Evolutionary conservation across 1,284 basidiomycete species (phyloP).

Genomic region (Rhodotorula sp.): DNA sequence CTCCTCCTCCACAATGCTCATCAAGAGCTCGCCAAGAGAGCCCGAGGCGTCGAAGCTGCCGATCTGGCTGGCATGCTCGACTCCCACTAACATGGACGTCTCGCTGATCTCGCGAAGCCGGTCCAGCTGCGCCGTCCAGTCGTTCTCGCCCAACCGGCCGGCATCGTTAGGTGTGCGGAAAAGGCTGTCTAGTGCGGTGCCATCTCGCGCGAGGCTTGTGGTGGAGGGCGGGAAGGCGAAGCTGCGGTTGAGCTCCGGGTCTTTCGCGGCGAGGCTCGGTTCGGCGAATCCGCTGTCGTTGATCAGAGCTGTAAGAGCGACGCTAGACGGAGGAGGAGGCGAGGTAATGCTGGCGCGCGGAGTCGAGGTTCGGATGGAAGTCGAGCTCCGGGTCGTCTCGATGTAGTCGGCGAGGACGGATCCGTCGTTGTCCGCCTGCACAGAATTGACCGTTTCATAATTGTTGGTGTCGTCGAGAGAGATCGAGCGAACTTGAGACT

Average conservation of each 20-base stretch:
- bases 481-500: too few species aligned
- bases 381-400: not conserved
- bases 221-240: constrained; percentile 1
- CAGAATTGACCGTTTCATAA: not conserved
- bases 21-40: not conserved
- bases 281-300: not conserved
- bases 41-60: constrained; percentile 1
- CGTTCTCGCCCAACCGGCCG: not conserved
- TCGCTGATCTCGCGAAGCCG: constrained; percentile 10
- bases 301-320: too few species aligned
- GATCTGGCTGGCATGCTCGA: constrained; percentile 7
- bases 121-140: constrained; percentile 27
- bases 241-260: too few species aligned
- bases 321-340: not conserved
- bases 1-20: not conserved
- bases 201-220: not conserved
- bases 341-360: not conserved
- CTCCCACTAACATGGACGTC: constrained; percentile 3
- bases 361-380: constrained; percentile 1
- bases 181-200: too few species aligned
- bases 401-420: not conserved
- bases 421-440: not conserved
- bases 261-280: not conserved
- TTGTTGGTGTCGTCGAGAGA: too few species aligned
- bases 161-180: too few species aligned